Evolutionary conservation across 2,329 filamentous ascomycete genomes (phyloP), one percentile per base, ranked within the genome.

Genomic region (Gliomastix tumulicola): DNA sequence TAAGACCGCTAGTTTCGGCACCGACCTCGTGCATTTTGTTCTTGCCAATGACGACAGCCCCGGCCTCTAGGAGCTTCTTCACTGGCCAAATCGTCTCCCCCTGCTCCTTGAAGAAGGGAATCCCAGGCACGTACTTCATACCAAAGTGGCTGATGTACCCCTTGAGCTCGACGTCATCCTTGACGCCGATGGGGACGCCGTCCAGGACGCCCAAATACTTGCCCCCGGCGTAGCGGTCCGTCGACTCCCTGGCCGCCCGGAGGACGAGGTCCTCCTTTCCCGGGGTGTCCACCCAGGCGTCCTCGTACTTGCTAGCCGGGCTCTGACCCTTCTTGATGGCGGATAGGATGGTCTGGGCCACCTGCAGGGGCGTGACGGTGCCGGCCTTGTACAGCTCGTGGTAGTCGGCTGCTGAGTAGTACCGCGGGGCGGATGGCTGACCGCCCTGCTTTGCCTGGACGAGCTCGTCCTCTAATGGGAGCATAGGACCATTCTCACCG

Each of bases 1-100:
- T 94, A 56, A 88, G 88, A 44, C 88, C 88, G n/a, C 75, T 88
- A 0, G 84, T 87, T 50, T 92, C 84, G 68, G 30, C n/a, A 2
- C 87, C 88, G 27, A 89, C 57, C 60, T 88, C 87, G 56, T 88
- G 85, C 83, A 88, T 92, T 35, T 73, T 82, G 41, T 80, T 76
- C 63, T 87, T 89, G 16, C 82, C 53, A 35, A 66, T 54, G 12
- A 65, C 37, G 12, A 64, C 41, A 7, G 60, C 62, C 11, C 63
- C 63, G 5, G 40, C 42, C 3, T 51, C 48, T 31, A 65, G 41
- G 7, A 67, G 51, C 28, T 44, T 41, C 11, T 45, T 38, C 5
- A 57, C 49, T 2, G 83, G 84, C 82, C 83, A 89, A 5, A 68
- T 71, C 0, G 84, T 85, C 42, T 68, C 60, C 53, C 50, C 66